These are phyloP conservation scores for Termitomyces sp. DNA, from an alignment of 768 basidiomycete genomes.

Conservation along the genomic window DNA sequence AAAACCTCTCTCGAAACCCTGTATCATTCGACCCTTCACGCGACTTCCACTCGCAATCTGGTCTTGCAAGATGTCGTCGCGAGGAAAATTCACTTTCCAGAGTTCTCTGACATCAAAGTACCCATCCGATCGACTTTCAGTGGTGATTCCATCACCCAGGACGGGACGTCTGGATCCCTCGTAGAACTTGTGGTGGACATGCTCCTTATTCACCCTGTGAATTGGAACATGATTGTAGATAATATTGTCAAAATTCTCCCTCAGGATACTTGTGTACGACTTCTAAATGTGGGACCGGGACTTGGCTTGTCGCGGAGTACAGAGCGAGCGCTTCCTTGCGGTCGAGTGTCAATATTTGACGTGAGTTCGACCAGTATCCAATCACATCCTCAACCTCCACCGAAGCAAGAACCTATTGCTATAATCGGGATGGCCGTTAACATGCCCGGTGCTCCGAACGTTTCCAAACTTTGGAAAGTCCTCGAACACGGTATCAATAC, in stretches of 20 bases:
- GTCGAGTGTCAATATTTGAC: constrained; percentile 15
- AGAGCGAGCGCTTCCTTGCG: constrained; percentile 25
- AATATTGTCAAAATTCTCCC: constrained; percentile 20
- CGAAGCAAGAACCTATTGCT: constrained; percentile 50
- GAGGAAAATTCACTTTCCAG: constrained; percentile 46
- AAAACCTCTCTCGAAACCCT: constrained; percentile 42
- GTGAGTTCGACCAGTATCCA: constrained; percentile 10
- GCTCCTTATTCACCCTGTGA: constrained; percentile 44
- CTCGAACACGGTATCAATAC: constrained; percentile 54
- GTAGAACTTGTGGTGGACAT: constrained; percentile 40
- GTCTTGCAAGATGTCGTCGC: constrained; percentile 38
- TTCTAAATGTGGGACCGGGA: constrained; percentile 50
- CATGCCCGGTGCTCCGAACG: constrained; percentile 46
- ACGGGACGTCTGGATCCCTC: constrained; percentile 22
- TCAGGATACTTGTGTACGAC: constrained; percentile 17
- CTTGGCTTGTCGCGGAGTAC: constrained; percentile 30
- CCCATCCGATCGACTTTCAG: constrained; percentile 42
- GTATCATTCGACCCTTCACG: constrained; percentile 41
- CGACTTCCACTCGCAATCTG: constrained; percentile 25
- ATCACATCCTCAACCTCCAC: constrained; percentile 1
- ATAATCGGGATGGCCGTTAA: constrained; percentile 68
- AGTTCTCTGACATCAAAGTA: constrained; percentile 36
- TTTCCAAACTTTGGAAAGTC: constrained; percentile 50
- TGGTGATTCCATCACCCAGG: constrained; percentile 28
- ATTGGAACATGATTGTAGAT: constrained; percentile 42